Base-by-base conservation (phyloP, 371 early-diverging fungal genomes). In the Rhizopus arrhizus region DNA sequence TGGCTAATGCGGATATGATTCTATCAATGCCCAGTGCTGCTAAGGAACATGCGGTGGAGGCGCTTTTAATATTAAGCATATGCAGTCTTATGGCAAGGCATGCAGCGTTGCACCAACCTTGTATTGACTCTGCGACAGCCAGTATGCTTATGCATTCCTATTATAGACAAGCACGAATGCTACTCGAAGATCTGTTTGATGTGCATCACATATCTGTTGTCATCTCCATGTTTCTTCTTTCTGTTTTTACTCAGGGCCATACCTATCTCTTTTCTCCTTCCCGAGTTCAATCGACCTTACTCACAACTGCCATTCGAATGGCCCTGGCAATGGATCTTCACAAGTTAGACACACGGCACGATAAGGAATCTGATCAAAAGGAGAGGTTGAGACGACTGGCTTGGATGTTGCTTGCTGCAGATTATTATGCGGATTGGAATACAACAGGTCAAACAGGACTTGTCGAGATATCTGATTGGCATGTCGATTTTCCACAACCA, bases 361-460 rank as follows among this genome's bases (percentile, higher is more conserved):
- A 53, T 12, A 62, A 68, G 29, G 69, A 68, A 11, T 68, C 68
- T 4, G 73, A 69, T 22, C 66, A 64, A 46, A 73, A 73, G 36
- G 75, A 77, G 50, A 57, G 48, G 4, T 12, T 65, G 28, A 62
- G 77, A 62, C 62, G 80, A 35, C 40, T 80, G 22, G 68, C 69
- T n/a, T 80, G 80, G 80, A 70, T 75, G 64, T 33, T 75, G 2
- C 43, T 80, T 12, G 77, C 77, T 64, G 74, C 75, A 6, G 80
- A 80, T 54, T 73, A 75, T 42, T 75, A 66, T 66, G 60, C 80
- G 5, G 66, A 68, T 16, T 65, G 61, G 63, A 80, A 80, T 55
- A 51, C 65, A 12, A 58, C 72, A 5, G 77, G 72, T 8, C 32
- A 52, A 2, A 66, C 70, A 8, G 80, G 80, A 0, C 22, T 61